These are phyloP conservation scores for Venturia oleaginea DNA, from an alignment of 2,329 filamentous ascomycete genomes.

Conservation along the genomic window DNA sequence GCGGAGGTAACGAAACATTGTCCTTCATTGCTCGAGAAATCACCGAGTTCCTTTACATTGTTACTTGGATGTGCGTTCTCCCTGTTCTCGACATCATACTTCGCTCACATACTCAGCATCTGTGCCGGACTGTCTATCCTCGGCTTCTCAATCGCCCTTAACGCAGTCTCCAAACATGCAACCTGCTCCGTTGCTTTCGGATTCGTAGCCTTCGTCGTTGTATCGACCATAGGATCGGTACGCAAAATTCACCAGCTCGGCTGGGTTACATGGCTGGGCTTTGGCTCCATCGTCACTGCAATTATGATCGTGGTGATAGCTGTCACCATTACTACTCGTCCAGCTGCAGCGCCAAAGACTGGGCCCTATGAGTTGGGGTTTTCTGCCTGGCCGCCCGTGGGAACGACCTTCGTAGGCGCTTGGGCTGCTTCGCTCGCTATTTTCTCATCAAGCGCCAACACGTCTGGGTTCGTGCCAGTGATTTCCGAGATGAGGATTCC, in stretches of 20 bases:
- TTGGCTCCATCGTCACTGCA: conserved; percentile 3
- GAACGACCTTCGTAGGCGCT: conserved; percentile 5
- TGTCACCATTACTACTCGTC: neutral
- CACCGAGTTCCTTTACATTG: neutral
- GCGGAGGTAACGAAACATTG: neutral
- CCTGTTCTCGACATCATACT: no score
- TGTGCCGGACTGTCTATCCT: conserved; percentile 4
- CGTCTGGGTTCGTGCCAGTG: conserved; percentile 4
- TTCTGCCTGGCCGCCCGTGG: neutral
- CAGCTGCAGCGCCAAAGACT: conserved; percentile 9
- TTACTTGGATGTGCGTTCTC: neutral
- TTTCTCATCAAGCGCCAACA: neutral
- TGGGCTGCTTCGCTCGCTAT: conserved; percentile 1
- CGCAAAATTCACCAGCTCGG: conserved; percentile 9
- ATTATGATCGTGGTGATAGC: conserved; percentile 11
- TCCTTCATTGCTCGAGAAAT: conserved; percentile 3
- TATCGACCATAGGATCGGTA: neutral
- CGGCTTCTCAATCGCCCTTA: conserved; percentile 10
- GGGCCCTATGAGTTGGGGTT: conserved; percentile 10
- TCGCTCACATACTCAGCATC: neutral
- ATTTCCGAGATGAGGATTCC: conserved; percentile 7
- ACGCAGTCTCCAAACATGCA: conserved; percentile 9
- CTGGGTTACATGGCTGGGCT: conserved; percentile 9
- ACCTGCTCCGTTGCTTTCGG: conserved; percentile 1
- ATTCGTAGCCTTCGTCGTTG: neutral